phyloP scores from a whole-genome alignment of 2,329 filamentous ascomycete species.

The Fusarium sp. region DNA sequence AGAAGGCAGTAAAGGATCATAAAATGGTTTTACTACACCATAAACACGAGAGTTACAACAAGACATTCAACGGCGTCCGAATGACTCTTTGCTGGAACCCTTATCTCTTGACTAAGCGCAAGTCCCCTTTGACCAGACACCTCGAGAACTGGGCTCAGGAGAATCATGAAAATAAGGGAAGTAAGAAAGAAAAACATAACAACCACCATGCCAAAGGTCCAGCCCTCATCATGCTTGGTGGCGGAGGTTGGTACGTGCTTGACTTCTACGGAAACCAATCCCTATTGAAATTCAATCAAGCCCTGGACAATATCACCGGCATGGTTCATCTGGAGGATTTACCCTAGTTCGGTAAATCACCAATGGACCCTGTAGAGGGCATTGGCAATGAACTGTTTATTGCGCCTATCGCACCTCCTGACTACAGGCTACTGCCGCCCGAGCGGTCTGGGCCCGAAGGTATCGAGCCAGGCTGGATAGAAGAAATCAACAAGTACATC shows the following conservation, averaged over 20 bases:
- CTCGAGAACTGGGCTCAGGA: constrained; percentile 42
- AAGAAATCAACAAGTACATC: constrained; percentile 42
- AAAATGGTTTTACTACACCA: too few species aligned
- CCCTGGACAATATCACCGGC: constrained; percentile 45
- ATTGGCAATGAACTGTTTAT: constrained; percentile 50
- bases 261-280: constrained; percentile 25
- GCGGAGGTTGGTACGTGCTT: constrained; percentile 46
- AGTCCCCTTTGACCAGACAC: constrained; percentile 38
- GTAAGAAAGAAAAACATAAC: constrained; percentile 13
- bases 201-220: constrained; percentile 17
- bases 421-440: constrained; percentile 35
- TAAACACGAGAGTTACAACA: constrained; percentile 49
- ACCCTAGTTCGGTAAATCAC: constrained; percentile 33
- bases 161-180: constrained; percentile 24
- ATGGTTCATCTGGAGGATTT: constrained; percentile 40
- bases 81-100: constrained; percentile 74
- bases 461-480: constrained; percentile 43
- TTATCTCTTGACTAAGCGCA: too few species aligned
- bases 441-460: constrained; percentile 40
- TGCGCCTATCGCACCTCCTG: constrained; percentile 46
- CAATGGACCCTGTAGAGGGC: constrained; percentile 46
- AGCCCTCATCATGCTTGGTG: constrained; percentile 46
- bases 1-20: too few species aligned
- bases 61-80: constrained; percentile 59
- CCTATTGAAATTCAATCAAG: constrained; percentile 35